Evolutionary conservation across 768 basidiomycete species (phyloP).

Genomic region (Boletus pseudopeckii): DNA sequence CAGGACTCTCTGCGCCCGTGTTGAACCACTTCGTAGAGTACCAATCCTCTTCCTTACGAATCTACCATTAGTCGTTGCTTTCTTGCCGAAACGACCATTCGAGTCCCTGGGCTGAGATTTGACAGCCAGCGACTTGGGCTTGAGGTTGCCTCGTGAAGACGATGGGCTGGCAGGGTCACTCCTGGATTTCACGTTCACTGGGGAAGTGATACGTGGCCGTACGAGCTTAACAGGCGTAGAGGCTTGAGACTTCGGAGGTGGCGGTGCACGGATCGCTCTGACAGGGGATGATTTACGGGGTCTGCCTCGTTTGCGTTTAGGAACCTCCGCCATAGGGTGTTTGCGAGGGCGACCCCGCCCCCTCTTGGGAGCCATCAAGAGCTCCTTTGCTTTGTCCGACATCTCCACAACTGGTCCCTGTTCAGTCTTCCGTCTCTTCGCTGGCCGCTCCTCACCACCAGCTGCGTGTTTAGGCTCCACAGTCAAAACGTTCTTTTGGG

Average conservation of each 20-base stretch:
- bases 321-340: constrained; percentile 27
- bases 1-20: constrained; percentile 41
- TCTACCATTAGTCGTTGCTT: constrained; percentile 46
- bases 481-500: constrained; percentile 47
- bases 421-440: constrained; percentile 52
- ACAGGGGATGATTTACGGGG: constrained; percentile 30
- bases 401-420: constrained; percentile 27
- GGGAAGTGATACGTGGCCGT: constrained; percentile 16
- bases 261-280: constrained; percentile 7
- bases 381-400: constrained; percentile 34
- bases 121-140: constrained; percentile 43
- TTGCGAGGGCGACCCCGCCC: constrained; percentile 36
- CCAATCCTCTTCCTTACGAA: constrained; percentile 36
- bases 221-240: constrained; percentile 9
- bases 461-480: constrained; percentile 55
- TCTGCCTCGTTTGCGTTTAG: constrained; percentile 36
- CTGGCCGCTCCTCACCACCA: constrained; percentile 38
- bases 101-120: constrained; percentile 56
- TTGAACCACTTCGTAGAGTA: constrained; percentile 22
- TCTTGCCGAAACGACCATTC: constrained; percentile 69
- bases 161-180: constrained; percentile 24
- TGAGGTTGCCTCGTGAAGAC: constrained; percentile 25
- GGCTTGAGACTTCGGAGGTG: constrained; percentile 8
- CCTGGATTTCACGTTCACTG: constrained; percentile 20
- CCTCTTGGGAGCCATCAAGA: constrained; percentile 30